Evolutionary conservation across 2,329 filamentous ascomycete genomes (phyloP), one percentile per base, ranked within the genome.

Genomic region (Botryotinia calthae): DNA sequence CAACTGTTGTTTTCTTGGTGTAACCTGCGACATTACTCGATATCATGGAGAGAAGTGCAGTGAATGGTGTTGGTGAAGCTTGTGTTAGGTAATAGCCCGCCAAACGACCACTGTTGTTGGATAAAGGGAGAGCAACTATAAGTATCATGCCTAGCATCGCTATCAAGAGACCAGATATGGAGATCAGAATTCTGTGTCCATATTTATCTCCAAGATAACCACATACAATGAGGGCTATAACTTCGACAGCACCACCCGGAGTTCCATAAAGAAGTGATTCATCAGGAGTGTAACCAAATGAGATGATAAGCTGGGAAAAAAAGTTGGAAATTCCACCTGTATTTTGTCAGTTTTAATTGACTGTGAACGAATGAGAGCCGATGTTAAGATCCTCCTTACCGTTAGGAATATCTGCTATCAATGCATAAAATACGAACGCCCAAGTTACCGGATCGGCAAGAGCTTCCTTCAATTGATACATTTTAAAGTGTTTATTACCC

Each of bases 231-330:
- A 80, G 74, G 34, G 73, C 65, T 25, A 80, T 75, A 28, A 80
- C 75, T 75, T 79, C 77, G 12, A 79, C 74, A 10, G 75, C 78
- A 25, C 80, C 80, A 7, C 76, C 77, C 1, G 79, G 79, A 4
- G 78, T 79, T 25, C 78, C 78, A 16, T 79, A 78, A 7, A 81
- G 75, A 20, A 80, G 74, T 12, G 79, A 80, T 63, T 80, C 67
- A 31, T 80, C 77, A 1, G 79, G 70, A 20, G 77, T 80, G 73
- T 80, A 81, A 12, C 80, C 80, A 63, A 81, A 80, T 16, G 86
- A 86, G 72, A 87, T 79, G 75, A 89, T 89, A 67, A 90, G 87
- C 66, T 89, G 82, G 0, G 87, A 88, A 68, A 86, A 86, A 75
- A 89, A 90, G 72, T 87, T 89, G 0, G 83, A 84, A 66, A 89